Percentiles rank a stretch among this genome's conserved stretches.
Evolutionary conservation across 306 rosid genomes (phyloP).

Genomic region (Alnus glutinosa): DNA sequence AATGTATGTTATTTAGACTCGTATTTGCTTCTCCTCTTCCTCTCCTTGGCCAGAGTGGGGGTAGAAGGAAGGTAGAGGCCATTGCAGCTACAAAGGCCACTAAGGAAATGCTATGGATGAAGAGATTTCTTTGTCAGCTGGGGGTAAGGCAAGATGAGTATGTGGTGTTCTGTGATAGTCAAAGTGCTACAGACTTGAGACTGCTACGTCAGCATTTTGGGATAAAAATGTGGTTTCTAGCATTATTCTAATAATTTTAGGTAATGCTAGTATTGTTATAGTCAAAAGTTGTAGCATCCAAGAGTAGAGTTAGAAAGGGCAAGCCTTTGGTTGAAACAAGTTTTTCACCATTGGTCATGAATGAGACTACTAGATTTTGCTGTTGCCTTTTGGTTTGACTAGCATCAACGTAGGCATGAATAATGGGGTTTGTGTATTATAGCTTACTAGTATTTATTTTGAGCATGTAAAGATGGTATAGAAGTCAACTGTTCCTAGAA

Average conservation of each 20-base stretch:
- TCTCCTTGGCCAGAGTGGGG: not conserved
- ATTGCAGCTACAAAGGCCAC: not conserved
- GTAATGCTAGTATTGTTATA: not conserved
- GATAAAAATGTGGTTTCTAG: too few relatives aligned
- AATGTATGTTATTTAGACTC: not conserved
- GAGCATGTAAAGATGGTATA: not conserved
- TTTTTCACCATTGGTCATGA: not conserved
- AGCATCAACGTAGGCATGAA: not conserved
- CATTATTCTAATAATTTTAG: not conserved
- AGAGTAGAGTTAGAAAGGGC: not conserved
- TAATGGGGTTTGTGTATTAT: not conserved
- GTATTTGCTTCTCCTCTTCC: too few relatives aligned
- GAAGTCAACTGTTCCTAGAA: not conserved
- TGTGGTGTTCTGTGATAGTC: too few relatives aligned
- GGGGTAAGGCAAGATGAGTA: too few relatives aligned
- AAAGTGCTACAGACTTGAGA: too few relatives aligned
- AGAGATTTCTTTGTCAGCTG: not conserved
- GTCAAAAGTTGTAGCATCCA: not conserved
- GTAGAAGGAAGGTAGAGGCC: not conserved
- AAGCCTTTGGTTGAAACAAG: not conserved
- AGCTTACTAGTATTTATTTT: not conserved
- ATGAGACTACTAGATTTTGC: not conserved
- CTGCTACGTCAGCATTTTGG: too few relatives aligned
- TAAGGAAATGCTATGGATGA: not conserved
- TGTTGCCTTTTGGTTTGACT: constrained; percentile 1